phyloP scores from a whole-genome alignment of 306 rosid genomes.

The Malus asiatica region DNA sequence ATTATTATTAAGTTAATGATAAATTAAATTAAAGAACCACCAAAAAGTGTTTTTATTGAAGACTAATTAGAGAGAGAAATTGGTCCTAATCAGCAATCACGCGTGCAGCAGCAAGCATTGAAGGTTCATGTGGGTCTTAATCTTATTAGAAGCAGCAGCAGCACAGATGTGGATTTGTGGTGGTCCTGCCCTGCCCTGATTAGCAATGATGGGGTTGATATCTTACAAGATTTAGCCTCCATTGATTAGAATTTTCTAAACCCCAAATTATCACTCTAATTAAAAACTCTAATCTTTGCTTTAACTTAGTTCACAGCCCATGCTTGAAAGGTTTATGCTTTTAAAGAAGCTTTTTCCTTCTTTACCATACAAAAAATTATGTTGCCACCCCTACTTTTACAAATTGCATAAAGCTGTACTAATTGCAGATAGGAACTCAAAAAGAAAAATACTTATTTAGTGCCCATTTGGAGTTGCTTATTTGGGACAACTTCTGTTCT shows the following conservation, averaged over 20 bases:
- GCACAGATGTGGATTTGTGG: neutral
- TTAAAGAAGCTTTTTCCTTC: slow-evolving; percentile 36
- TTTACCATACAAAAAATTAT: slow-evolving; percentile 36
- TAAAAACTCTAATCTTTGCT: slow-evolving; percentile 10
- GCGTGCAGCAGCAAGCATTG: slow-evolving; percentile 29
- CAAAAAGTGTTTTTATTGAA: neutral
- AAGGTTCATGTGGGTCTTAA: slow-evolving; percentile 15
- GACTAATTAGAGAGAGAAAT: slow-evolving; percentile 4
- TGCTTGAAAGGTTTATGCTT: slow-evolving; percentile 27
- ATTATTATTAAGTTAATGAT: neutral
- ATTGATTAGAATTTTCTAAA: neutral
- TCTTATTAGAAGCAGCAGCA: neutral
- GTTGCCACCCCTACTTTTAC: slow-evolving; percentile 28
- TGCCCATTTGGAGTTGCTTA: too few species aligned
- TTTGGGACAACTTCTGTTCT: too few species aligned
- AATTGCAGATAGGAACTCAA: neutral
- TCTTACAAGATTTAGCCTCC: slow-evolving; percentile 20
- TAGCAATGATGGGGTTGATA: slow-evolving; percentile 52
- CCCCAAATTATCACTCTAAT: neutral
- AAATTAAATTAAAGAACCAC: neutral
- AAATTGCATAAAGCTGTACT: slow-evolving; percentile 21
- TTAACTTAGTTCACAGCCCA: slow-evolving; percentile 30
- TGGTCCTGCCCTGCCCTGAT: slow-evolving; percentile 47
- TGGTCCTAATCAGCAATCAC: slow-evolving; percentile 6
- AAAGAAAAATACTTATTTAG: neutral